A percentile compares a stretch with the other conserved stretches of the same genome.
Conservation (phyloP, 176 grass and related monocot species). For the Chrysopogon serrulatus region DNA sequence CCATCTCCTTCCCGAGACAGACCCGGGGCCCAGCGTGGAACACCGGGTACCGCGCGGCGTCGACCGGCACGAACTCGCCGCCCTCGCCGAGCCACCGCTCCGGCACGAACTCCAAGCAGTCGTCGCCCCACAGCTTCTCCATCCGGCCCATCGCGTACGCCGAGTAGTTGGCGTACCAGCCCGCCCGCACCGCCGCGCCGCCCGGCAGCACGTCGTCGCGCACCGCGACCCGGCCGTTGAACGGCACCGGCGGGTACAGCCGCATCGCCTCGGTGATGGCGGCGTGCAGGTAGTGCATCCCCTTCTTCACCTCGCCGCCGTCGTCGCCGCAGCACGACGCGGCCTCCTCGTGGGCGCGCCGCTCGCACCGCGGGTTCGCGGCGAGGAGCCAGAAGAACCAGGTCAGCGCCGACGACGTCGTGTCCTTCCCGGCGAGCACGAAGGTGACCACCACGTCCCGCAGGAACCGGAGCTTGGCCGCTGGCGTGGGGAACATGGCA, state of each 20-base stretch:
- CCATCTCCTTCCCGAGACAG: slow-evolving; percentile 76
- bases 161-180: slow-evolving; percentile 47
- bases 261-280: slow-evolving; percentile 60
- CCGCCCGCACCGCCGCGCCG: slow-evolving; percentile 43
- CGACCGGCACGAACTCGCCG: slow-evolving; percentile 32
- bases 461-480: slow-evolving; percentile 39
- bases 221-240: slow-evolving; percentile 33
- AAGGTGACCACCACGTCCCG: slow-evolving; percentile 67
- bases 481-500: slow-evolving; percentile 34
- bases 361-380: slow-evolving; percentile 39
- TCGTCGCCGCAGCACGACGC: neutral
- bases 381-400: slow-evolving; percentile 77
- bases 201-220: slow-evolving; percentile 55
- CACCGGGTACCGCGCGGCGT: slow-evolving; percentile 44
- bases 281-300: slow-evolving; percentile 61
- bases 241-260: slow-evolving; percentile 64
- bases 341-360: slow-evolving; percentile 35
- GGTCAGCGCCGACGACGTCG: slow-evolving; percentile 55
- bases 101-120: slow-evolving; percentile 45
- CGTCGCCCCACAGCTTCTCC: slow-evolving; percentile 46
- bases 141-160: slow-evolving; percentile 65
- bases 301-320: slow-evolving; percentile 21
- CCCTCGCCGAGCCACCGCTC: slow-evolving; percentile 53
- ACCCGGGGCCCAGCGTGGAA: slow-evolving; percentile 57
- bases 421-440: slow-evolving; percentile 70